These are phyloP conservation scores for Starmerella stellata DNA, from an alignment of 805 yeast species.

Conservation along the genomic window DNA sequence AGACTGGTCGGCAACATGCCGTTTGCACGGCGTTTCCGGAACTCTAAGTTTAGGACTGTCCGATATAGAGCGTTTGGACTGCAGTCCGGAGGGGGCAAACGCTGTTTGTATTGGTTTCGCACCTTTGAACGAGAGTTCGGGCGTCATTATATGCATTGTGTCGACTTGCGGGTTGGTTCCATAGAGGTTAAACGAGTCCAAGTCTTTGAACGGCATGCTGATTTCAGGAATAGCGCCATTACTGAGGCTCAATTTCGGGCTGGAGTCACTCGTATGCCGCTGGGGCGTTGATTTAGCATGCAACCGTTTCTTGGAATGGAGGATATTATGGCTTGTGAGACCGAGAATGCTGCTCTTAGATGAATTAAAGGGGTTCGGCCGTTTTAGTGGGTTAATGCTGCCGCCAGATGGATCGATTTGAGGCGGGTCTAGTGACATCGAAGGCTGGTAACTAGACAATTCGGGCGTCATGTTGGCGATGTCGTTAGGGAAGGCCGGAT, in stretches of 20 bases:
- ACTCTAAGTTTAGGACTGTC: constrained; percentile 17
- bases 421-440: no score
- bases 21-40: constrained; percentile 50
- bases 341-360: constrained; percentile 7
- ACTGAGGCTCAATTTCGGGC: no score
- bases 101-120: constrained; percentile 79
- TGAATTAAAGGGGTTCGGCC: constrained; percentile 17
- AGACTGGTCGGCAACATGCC: constrained; percentile 15
- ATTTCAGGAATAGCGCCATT: no score
- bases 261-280: no score
- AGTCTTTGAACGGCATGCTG: no score
- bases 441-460: no score
- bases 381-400: constrained; percentile 11
- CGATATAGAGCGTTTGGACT: constrained; percentile 36
- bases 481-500: background rate
- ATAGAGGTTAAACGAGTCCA: no score
- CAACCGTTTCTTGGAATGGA: background rate
- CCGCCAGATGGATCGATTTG: background rate
- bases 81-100: constrained; percentile 54
- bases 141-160: no score
- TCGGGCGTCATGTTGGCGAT: background rate
- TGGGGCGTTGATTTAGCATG: no score
- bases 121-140: constrained; percentile 38
- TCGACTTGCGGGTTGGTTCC: no score
- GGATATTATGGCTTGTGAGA: background rate